Evolutionary conservation across 495 filamentous ascomycete genomes (phyloP).

Genomic region (Viridothelium virens): DNA sequence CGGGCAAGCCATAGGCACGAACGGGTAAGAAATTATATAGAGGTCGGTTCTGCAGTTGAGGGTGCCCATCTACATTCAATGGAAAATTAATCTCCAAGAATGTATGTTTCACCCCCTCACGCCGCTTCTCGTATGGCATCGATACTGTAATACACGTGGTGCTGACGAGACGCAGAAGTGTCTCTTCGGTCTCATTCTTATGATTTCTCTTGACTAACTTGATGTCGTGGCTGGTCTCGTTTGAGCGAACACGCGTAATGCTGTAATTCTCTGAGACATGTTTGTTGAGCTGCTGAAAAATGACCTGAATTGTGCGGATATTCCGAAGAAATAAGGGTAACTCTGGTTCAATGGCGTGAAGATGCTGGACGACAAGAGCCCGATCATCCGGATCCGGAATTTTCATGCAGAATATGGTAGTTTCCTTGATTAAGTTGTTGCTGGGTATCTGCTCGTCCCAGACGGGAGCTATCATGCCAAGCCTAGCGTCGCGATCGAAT

Average conservation of each 20-base stretch:
- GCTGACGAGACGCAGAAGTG: background rate
- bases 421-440: background rate
- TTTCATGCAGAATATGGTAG: constrained; percentile 17
- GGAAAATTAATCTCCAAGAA: constrained; percentile 17
- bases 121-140: constrained; percentile 15
- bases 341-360: constrained; percentile 9
- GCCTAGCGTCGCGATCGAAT: constrained; percentile 18
- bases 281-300: background rate
- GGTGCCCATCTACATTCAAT: background rate
- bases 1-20: constrained; percentile 16
- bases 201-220: background rate
- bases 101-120: constrained; percentile 2
- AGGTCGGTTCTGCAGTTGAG: background rate
- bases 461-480: constrained; percentile 19
- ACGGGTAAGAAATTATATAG: constrained; percentile 20
- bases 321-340: constrained; percentile 20
- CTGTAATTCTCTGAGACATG: background rate
- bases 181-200: background rate
- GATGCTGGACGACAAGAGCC: background rate
- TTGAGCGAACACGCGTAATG: background rate
- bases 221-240: background rate
- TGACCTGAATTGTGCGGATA: constrained; percentile 13
- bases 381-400: constrained; percentile 9
- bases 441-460: constrained; percentile 4
- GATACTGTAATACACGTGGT: background rate